Evolutionary conservation across 257 asterid species (phyloP).

Genomic region (Ophiorrhiza pumila): DNA sequence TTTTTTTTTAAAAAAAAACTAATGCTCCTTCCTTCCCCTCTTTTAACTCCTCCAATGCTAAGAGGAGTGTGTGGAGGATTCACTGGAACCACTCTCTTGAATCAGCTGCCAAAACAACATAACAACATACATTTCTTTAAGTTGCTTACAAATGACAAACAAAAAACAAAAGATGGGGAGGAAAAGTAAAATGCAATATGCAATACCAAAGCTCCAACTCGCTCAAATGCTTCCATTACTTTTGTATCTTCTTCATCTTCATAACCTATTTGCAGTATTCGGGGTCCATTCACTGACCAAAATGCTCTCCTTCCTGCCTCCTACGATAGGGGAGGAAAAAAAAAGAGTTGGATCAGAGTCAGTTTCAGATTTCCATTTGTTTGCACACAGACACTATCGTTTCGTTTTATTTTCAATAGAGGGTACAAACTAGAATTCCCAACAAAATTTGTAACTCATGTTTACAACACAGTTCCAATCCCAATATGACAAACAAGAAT

Average conservation of each 20-base stretch:
- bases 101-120: slow-evolving; percentile 47
- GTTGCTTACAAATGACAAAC: background rate
- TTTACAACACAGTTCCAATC: background rate
- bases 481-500: background rate
- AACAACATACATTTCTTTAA: slow-evolving; percentile 10
- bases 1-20: no score
- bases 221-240: slow-evolving; percentile 92
- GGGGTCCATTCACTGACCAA: slow-evolving; percentile 93
- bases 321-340: slow-evolving; percentile 42
- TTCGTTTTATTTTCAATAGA: background rate
- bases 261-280: slow-evolving; percentile 83
- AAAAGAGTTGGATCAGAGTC: background rate
- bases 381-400: background rate
- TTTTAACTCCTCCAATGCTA: no score
- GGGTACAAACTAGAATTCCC: background rate
- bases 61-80: slow-evolving; percentile 28
- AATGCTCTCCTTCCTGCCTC: slow-evolving; percentile 93
- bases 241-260: slow-evolving; percentile 73
- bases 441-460: background rate
- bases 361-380: background rate
- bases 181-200: background rate
- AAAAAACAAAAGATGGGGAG: background rate
- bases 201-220: slow-evolving; percentile 86
- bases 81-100: slow-evolving; percentile 51
- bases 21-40: no score